A percentile compares a stretch with the other conserved stretches of the same genome.
phyloP scores from a whole-genome alignment of 2,329 filamentous ascomycete species.

The Colletotrichum zoysiae region DNA sequence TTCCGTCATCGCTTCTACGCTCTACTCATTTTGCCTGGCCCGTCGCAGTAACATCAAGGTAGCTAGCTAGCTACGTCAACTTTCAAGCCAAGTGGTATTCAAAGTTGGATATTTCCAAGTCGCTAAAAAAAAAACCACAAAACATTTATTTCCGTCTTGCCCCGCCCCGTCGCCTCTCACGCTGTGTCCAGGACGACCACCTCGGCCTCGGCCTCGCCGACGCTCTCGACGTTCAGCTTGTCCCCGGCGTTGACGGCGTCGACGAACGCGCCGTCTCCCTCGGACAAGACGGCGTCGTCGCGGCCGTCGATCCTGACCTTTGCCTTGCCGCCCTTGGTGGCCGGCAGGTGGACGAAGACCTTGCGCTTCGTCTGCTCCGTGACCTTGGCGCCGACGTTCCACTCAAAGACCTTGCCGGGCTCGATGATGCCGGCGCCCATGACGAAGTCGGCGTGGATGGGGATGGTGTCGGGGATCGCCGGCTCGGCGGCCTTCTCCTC shows the following conservation, averaged over 20 bases:
- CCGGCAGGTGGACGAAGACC: slow-evolving; percentile 84
- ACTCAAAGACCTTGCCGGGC: slow-evolving; percentile 75
- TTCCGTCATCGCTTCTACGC: too few relatives aligned
- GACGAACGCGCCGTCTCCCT: slow-evolving; percentile 87
- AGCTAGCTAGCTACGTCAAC: background rate
- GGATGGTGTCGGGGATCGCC: slow-evolving; percentile 75
- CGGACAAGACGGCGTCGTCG: slow-evolving; percentile 74
- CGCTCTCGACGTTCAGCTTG: slow-evolving; percentile 73
- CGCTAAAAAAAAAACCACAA: slow-evolving; percentile 10
- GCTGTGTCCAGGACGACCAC: slow-evolving; percentile 76
- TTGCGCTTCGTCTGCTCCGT: slow-evolving; percentile 71
- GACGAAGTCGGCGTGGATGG: slow-evolving; percentile 85
- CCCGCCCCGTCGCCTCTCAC: slow-evolving; percentile 48
- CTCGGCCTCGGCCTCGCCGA: slow-evolving; percentile 77
- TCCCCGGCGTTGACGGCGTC: slow-evolving; percentile 74
- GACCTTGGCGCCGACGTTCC: slow-evolving; percentile 74
- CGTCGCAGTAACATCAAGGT: background rate
- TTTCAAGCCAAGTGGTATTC: background rate
- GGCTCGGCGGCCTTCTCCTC: slow-evolving; percentile 76
- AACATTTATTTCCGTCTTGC: background rate
- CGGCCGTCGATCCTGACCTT: slow-evolving; percentile 77
- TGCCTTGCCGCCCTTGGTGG: slow-evolving; percentile 81
- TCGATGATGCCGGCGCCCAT: slow-evolving; percentile 84
- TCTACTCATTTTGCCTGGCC: background rate
- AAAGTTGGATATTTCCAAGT: slow-evolving; percentile 15